Percentiles rank a stretch among this genome's conserved stretches.
These are phyloP conservation scores for Penicillium sp. DNA, from an alignment of 2,329 filamentous ascomycete genomes.

Conservation along the genomic window DNA sequence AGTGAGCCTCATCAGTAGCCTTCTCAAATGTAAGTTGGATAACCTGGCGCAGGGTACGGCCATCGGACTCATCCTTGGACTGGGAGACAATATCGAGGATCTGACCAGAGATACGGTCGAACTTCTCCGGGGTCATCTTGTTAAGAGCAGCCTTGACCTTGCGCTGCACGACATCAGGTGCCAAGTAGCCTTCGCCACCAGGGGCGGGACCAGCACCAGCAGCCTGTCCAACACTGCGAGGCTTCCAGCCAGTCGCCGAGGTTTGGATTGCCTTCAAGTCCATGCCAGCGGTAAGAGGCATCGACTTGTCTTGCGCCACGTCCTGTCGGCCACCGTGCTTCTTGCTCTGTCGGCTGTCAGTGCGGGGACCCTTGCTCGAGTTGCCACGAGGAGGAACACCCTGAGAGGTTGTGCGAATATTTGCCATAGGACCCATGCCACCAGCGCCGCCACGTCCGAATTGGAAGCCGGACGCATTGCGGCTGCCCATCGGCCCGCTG, in stretches of 20 bases:
- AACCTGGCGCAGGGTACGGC: constrained; percentile 91
- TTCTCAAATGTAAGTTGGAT: constrained; percentile 99
- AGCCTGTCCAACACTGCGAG: constrained; percentile 62
- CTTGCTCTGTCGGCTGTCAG: constrained; percentile 46
- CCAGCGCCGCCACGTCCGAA: constrained; percentile 59
- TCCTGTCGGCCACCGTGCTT: constrained; percentile 57
- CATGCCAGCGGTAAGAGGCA: constrained; percentile 83
- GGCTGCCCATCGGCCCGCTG: constrained; percentile 61
- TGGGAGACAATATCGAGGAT: constrained; percentile 90
- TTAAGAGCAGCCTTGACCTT: constrained; percentile 98
- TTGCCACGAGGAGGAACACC: constrained; percentile 64
- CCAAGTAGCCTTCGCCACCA: constrained; percentile 60
- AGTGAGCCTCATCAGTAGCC: constrained; percentile 96
- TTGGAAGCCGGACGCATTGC: constrained; percentile 53
- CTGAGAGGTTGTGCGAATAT: not conserved
- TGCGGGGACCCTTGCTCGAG: constrained; percentile 40
- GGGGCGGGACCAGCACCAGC: constrained; percentile 46
- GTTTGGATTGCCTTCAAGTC: constrained; percentile 76
- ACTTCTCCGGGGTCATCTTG: constrained; percentile 99
- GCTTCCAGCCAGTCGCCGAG: constrained; percentile 83
- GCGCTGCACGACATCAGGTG: constrained; percentile 90
- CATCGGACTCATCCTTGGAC: constrained; percentile 92
- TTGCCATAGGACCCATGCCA: constrained; percentile 49
- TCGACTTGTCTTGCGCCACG: constrained; percentile 72
- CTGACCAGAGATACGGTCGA: constrained; percentile 90